These are phyloP conservation scores for Boletellus sp. DNA, from an alignment of 1,284 basidiomycete species.

Conservation along the genomic window DNA sequence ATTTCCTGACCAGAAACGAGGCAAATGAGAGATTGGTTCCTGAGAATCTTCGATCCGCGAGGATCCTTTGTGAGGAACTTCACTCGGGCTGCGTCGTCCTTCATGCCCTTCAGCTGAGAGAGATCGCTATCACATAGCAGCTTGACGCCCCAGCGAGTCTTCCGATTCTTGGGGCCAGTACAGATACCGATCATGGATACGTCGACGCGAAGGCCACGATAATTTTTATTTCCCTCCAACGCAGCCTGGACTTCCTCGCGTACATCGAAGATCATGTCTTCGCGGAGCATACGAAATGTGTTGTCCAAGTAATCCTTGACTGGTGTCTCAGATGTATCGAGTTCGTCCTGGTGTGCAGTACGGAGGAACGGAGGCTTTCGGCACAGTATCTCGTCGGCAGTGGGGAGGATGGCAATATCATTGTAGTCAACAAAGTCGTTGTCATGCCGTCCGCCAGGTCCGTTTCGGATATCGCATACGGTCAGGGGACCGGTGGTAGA, in stretches of 20 bases:
- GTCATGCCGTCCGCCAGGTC: constrained; percentile 61
- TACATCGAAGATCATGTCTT: constrained; percentile 65
- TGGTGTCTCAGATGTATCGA: constrained; percentile 33
- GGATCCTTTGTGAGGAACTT: constrained; percentile 39
- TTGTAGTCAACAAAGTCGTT: constrained; percentile 44
- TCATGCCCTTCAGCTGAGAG: constrained; percentile 34
- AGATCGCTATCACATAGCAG: constrained; percentile 43
- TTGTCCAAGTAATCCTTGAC: constrained; percentile 53
- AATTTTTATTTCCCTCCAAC: constrained; percentile 38
- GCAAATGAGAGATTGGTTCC: constrained; percentile 50
- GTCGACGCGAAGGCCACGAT: constrained; percentile 40
- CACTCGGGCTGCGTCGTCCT: constrained; percentile 25
- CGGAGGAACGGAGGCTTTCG: constrained; percentile 46
- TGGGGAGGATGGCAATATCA: constrained; percentile 57
- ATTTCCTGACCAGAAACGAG: constrained; percentile 46
- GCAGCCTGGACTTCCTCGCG: constrained; percentile 51
- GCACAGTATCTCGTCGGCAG: constrained; percentile 52
- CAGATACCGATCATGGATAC: constrained; percentile 39
- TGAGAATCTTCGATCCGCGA: constrained; percentile 37
- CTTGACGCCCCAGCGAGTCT: constrained; percentile 46
- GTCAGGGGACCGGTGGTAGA: constrained; percentile 18
- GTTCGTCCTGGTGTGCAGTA: constrained; percentile 39
- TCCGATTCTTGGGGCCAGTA: constrained; percentile 32
- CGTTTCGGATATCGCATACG: constrained; percentile 12
- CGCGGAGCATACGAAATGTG: constrained; percentile 59